Conservation (phyloP, 2,329 filamentous ascomycete genomes). For the Neofusicoccum laricinum region DNA sequence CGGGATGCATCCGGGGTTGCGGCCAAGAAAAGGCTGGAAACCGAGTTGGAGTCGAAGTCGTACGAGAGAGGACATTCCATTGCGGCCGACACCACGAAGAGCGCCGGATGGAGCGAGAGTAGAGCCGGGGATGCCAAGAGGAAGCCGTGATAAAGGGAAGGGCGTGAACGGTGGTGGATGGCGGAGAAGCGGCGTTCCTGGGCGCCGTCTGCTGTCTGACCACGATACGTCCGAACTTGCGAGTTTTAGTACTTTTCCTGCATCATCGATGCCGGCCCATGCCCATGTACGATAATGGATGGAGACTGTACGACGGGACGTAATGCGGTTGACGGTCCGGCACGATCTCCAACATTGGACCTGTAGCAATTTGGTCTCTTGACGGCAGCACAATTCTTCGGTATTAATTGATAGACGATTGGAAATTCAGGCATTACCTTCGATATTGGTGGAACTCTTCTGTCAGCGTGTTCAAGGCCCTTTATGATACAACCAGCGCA, state of each 20-base stretch:
- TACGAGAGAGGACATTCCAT: background rate
- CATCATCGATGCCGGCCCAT: background rate
- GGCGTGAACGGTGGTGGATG: background rate
- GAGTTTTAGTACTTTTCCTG: background rate
- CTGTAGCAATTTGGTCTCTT: background rate
- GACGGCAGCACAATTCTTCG: background rate
- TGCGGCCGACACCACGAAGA: background rate
- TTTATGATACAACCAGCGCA: no score
- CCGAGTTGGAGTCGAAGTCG: conserved; percentile 5
- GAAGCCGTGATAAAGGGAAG: background rate
- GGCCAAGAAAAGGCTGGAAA: background rate
- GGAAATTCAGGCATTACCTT: background rate
- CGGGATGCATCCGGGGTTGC: background rate
- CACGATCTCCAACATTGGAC: background rate
- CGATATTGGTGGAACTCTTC: no score
- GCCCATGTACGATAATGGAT: background rate
- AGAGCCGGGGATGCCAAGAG: background rate
- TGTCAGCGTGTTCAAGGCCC: no score
- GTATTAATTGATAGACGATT: background rate
- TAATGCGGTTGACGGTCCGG: background rate
- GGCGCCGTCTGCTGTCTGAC: background rate
- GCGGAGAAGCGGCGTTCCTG: background rate
- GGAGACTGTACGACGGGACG: background rate
- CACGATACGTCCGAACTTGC: background rate
- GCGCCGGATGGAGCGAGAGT: no score